These are phyloP conservation scores for Peterozyma xylosa DNA, from an alignment of 805 yeast genomes.

Conservation along the genomic window DNA sequence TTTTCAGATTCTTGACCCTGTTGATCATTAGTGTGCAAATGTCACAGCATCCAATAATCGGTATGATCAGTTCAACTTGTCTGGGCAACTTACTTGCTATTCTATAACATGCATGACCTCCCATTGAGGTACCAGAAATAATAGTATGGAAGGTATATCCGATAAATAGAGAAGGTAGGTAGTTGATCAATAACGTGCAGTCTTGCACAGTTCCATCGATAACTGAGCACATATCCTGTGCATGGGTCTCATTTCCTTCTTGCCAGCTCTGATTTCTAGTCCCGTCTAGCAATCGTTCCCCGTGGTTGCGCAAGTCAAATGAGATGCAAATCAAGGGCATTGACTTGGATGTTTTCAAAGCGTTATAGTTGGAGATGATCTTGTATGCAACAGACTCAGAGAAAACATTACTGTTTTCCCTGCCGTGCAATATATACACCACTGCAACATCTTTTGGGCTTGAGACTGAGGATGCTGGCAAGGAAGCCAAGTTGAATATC, in stretches of 20 bases:
- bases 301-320: slow-evolving; percentile 52
- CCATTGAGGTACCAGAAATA: slow-evolving; percentile 44
- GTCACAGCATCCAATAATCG: slow-evolving; percentile 44
- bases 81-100: slow-evolving; percentile 31
- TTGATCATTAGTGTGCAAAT: slow-evolving; percentile 35
- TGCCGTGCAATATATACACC: slow-evolving; percentile 38
- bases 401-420: slow-evolving; percentile 29
- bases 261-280: slow-evolving; percentile 35
- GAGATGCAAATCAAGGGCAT: slow-evolving; percentile 34
- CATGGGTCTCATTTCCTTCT: slow-evolving; percentile 41
- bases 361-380: slow-evolving; percentile 22
- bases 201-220: slow-evolving; percentile 43
- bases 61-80: slow-evolving; percentile 31
- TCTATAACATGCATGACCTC: slow-evolving; percentile 49
- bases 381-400: slow-evolving; percentile 32
- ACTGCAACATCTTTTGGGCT: slow-evolving; percentile 24
- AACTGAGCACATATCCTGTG: slow-evolving; percentile 37
- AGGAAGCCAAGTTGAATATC: slow-evolving; percentile 30
- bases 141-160: slow-evolving; percentile 25
- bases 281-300: slow-evolving; percentile 31
- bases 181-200: slow-evolving; percentile 32
- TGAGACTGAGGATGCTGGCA: slow-evolving; percentile 16
- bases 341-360: slow-evolving; percentile 10
- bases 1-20: slow-evolving; percentile 20
- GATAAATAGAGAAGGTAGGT: slow-evolving; percentile 29